Base-by-base conservation (phyloP, 768 basidiomycete species). In the Rubroboletus satanas region DNA sequence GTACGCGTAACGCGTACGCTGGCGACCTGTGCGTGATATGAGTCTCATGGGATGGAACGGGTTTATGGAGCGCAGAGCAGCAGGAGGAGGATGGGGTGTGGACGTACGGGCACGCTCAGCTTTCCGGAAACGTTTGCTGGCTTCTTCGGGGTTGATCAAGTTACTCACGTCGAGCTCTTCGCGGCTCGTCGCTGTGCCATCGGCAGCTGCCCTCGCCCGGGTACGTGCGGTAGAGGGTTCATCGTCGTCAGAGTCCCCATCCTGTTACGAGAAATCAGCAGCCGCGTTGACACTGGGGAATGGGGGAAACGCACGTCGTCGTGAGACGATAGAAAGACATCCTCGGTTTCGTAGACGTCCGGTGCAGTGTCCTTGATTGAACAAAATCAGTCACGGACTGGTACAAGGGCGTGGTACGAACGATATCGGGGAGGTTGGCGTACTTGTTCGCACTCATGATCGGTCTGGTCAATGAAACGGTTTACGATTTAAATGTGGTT, bases 291-390 rank as follows among this genome's bases (percentile, higher is more conserved):
- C 21, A 29, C 2, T 12, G 49, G 32, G 5, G 43, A 28, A 32
- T n/a, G 21, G 26, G 26, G 12, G 42, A 51, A 17, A 72, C 81
- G 54, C 67, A 87, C 88, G 58, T 77, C 77, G 21, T 73, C 71
- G 46, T 79, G 76, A 29, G 79, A 67, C 15, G 77, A 69, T 14
- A 80, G 84, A 64, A 85, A 79, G 15, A 82, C 76, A 61, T 96
- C 93, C 44, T 90, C 88, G 0, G 93, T 96, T 68, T 96, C 93
- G 66, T 96, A 96, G 42, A 96, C 83, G 69, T 96, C 93, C 38
- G 83, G 92, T 2, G 90, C 92, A 12, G 89, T 90, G 72, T 94
- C 93, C 93, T 96, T 64, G 41, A 32, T 51, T 10, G 52, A 43
- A 31, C 43, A 9, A 41, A 35, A 51, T 63, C 55, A 55, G 51